These are phyloP conservation scores for Pseudocercospora musae DNA, from an alignment of 2,329 filamentous ascomycete genomes.

Conservation along the genomic window DNA sequence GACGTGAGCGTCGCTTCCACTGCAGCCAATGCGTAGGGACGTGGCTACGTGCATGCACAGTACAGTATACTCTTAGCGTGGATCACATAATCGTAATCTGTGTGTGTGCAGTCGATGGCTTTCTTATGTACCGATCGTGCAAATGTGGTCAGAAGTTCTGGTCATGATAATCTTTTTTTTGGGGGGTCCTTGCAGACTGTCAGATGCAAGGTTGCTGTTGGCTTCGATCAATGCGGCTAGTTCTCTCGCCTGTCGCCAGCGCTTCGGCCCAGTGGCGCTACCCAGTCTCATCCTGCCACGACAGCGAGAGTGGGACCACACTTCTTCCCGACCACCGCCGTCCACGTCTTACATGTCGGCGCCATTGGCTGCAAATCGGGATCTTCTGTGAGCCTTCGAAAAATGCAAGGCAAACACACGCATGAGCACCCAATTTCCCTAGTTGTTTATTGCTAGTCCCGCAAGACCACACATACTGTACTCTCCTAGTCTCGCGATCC, in stretches of 20 bases:
- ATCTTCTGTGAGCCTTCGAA: slow-evolving; percentile 10
- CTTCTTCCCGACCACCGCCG: background rate
- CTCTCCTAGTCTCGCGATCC: slow-evolving; percentile 9
- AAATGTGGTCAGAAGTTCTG: too few relatives aligned
- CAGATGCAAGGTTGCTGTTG: background rate
- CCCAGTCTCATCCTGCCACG: background rate
- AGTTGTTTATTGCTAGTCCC: slow-evolving; percentile 2
- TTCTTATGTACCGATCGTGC: too few relatives aligned
- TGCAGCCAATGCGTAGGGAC: background rate
- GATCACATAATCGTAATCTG: background rate
- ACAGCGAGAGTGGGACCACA: background rate
- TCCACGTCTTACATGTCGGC: background rate
- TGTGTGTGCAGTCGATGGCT: background rate
- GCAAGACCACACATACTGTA: slow-evolving; percentile 12
- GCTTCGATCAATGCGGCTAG: background rate
- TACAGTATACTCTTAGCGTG: background rate
- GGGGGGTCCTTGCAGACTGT: background rate
- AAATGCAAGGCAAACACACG: slow-evolving; percentile 12
- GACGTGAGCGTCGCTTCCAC: background rate
- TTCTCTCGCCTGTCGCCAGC: background rate
- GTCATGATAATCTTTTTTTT: too few relatives aligned
- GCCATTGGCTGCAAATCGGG: slow-evolving; percentile 3
- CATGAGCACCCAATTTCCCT: slow-evolving; percentile 11
- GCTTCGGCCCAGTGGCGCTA: background rate
- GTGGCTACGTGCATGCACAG: background rate